Conservation (phyloP, 441 rosid species). For the Sinapis alba region DNA sequence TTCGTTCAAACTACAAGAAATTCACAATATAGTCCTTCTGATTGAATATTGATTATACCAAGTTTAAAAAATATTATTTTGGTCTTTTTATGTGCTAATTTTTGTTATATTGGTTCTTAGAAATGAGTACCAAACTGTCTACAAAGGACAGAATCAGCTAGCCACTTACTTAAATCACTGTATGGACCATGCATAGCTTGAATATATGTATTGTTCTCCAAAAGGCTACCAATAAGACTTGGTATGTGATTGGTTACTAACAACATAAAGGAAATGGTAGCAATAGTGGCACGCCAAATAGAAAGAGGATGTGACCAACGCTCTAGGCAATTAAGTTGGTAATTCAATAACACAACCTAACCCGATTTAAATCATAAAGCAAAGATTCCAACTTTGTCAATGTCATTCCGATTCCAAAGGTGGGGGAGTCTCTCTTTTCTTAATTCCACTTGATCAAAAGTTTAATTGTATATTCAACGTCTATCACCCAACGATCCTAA, state of each 20-base stretch:
- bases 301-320: conserved; percentile 35
- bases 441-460: conserved; percentile 14
- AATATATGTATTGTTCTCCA: conserved; percentile 26
- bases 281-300: conserved; percentile 32
- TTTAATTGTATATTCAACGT: conserved; percentile 34
- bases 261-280: conserved; percentile 21
- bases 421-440: conserved; percentile 42
- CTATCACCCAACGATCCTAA: conserved; percentile 35
- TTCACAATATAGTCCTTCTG: background rate
- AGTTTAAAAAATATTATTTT: background rate
- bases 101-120: background rate
- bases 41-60: background rate
- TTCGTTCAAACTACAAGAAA: background rate
- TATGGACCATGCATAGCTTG: conserved; percentile 30
- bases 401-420: conserved; percentile 41
- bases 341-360: conserved; percentile 36
- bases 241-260: conserved; percentile 31
- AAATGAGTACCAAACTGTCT: background rate
- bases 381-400: conserved; percentile 40
- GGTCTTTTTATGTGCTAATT: too few species aligned
- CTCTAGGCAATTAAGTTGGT: conserved; percentile 26
- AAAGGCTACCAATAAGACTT: conserved; percentile 30
- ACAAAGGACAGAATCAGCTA: conserved; percentile 25
- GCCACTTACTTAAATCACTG: conserved; percentile 4
- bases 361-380: conserved; percentile 21